These are phyloP conservation scores for Trichoderma pleuroti DNA, from an alignment of 2,329 filamentous ascomycete species.

Conservation along the genomic window DNA sequence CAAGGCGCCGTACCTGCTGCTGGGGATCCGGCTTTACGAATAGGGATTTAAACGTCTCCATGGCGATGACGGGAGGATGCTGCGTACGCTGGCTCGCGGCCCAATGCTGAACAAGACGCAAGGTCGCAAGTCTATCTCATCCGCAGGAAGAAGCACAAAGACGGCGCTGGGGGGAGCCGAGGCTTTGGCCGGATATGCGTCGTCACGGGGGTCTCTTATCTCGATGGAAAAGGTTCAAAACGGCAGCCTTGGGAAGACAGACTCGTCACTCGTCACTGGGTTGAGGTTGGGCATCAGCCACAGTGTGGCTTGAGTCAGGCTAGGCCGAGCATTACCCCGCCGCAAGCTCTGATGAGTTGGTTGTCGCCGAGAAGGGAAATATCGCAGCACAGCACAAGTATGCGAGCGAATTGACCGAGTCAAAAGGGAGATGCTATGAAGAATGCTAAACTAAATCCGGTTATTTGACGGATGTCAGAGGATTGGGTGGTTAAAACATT, in stretches of 20 bases:
- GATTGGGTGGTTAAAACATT: not conserved
- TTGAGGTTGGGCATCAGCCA: conserved; percentile 10
- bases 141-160: not conserved
- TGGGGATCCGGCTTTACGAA: conserved; percentile 92
- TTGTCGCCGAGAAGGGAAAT: not conserved
- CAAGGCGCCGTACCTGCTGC: conserved; percentile 65
- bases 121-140: not conserved
- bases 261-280: not conserved
- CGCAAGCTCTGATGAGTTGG: not conserved
- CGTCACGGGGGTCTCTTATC: not conserved
- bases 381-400: not conserved
- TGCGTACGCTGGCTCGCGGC: not conserved
- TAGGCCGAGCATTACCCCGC: conserved; percentile 3
- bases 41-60: conserved; percentile 83
- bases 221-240: not conserved
- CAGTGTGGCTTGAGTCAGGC: conserved; percentile 3
- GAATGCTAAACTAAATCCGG: not conserved
- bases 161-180: not conserved
- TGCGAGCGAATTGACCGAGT: not conserved
- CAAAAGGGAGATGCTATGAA: not conserved
- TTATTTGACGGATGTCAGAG: not conserved
- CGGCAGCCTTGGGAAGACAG: not conserved
- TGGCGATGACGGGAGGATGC: conserved; percentile 37
- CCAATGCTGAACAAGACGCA: not conserved
- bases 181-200: not conserved